Percentiles rank a stretch among this genome's conserved stretches.
phyloP scores from a whole-genome alignment of 139 green algal genomes.

The Pycnococcus provasolii region DNA sequence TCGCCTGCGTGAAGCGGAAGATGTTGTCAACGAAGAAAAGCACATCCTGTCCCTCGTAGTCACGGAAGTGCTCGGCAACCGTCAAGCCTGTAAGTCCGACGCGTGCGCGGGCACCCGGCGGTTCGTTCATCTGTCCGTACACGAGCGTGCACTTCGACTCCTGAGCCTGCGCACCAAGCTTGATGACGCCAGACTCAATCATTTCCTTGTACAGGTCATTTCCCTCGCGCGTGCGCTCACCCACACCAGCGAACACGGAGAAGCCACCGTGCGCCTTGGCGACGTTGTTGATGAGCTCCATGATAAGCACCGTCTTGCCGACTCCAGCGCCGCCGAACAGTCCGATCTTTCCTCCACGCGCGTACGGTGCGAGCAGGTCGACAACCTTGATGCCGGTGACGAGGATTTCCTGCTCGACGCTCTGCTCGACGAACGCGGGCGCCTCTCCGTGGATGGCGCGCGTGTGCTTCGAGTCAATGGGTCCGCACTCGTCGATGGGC shows the following conservation, averaged over 20 bases:
- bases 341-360: slow-evolving; percentile 97
- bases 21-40: slow-evolving; percentile 99
- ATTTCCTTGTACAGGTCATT: slow-evolving; percentile 99
- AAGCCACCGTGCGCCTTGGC: slow-evolving; percentile 99
- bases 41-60: slow-evolving; percentile 97
- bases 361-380: slow-evolving; percentile 96
- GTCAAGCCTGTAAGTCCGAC: slow-evolving; percentile 95
- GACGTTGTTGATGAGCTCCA: slow-evolving; percentile 99
- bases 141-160: slow-evolving; percentile 98
- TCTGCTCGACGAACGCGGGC: slow-evolving; percentile 86
- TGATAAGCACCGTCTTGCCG: slow-evolving; percentile 99
- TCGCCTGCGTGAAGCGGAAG: slow-evolving; percentile 97
- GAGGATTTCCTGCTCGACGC: slow-evolving; percentile 93
- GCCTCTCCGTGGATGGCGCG: slow-evolving; percentile 94
- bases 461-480: slow-evolving; percentile 61
- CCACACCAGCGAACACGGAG: slow-evolving; percentile 98
- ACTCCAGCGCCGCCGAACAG: slow-evolving; percentile 97
- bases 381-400: slow-evolving; percentile 99
- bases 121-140: slow-evolving; percentile 99
- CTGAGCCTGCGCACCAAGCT: slow-evolving; percentile 54
- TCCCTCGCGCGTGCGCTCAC: slow-evolving; percentile 95
- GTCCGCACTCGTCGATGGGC: slow-evolving; percentile 92
- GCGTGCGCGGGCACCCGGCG: slow-evolving; percentile 89
- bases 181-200: slow-evolving; percentile 98
- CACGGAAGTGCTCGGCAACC: slow-evolving; percentile 98